Evolutionary conservation across 257 asterid genomes (phyloP).

Genomic region (Nicotiana knightiana): DNA sequence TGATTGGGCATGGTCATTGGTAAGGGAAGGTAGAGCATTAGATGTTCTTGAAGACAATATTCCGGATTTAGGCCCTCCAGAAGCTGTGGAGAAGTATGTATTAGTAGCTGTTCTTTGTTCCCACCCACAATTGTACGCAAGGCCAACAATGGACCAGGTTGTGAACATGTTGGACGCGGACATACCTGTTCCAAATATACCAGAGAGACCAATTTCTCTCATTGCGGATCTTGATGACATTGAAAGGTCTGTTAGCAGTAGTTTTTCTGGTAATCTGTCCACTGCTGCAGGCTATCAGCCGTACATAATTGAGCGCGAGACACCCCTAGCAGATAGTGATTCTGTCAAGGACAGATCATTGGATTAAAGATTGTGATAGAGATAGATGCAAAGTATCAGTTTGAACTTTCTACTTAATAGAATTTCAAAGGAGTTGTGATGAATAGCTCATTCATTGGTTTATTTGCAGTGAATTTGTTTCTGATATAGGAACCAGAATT

Average conservation of each 20-base stretch:
- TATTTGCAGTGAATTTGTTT: background rate
- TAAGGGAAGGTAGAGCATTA: conserved; percentile 50
- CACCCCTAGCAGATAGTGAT: conserved; percentile 17
- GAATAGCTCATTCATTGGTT: background rate
- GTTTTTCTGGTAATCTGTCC: conserved; percentile 62
- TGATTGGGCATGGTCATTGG: conserved; percentile 94
- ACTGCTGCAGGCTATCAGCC: conserved; percentile 58
- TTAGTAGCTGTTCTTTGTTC: conserved; percentile 80
- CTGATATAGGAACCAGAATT: background rate
- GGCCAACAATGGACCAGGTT: conserved; percentile 92
- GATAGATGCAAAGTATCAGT: background rate
- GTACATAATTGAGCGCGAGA: conserved; percentile 29
- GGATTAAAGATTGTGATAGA: background rate
- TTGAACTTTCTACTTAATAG: background rate
- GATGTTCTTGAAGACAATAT: conserved; percentile 61
- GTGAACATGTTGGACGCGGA: conserved; percentile 79
- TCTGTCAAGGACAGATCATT: background rate
- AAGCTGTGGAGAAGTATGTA: conserved; percentile 72
- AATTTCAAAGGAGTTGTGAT: background rate
- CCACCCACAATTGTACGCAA: conserved; percentile 75
- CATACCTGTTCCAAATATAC: conserved; percentile 58
- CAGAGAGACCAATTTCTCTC: conserved; percentile 74
- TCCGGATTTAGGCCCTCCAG: conserved; percentile 53
- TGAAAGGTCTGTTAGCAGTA: conserved; percentile 54
- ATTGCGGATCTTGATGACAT: conserved; percentile 65